Evolutionary conservation across 1,139 yeast genomes (phyloP).

Genomic region (Geotrichum australiense): DNA sequence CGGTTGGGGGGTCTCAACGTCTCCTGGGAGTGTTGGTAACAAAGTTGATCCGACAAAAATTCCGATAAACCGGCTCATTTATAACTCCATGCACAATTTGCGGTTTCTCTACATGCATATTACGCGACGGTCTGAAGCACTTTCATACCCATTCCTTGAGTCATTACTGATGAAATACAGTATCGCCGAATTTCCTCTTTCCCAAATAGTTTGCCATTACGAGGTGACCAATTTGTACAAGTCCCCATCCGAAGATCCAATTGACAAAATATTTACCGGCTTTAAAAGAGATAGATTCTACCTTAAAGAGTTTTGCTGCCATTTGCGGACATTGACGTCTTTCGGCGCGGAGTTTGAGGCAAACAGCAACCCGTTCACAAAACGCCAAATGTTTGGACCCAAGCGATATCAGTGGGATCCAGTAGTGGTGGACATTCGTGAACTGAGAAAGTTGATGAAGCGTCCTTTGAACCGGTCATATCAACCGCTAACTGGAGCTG

Average conservation of each 20-base stretch:
- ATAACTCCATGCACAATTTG: conserved; percentile 1
- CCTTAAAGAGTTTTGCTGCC: conserved; percentile 10
- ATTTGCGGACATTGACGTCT: conserved; percentile 7
- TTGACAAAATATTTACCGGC: conserved; percentile 10
- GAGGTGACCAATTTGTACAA: conserved; percentile 10
- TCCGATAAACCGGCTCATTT: conserved; percentile 11
- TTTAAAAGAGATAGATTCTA: conserved; percentile 9
- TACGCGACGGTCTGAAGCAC: conserved; percentile 6
- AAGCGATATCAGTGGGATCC: conserved; percentile 12
- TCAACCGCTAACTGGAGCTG: conserved; percentile 11
- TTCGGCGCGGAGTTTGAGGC: conserved; percentile 6
- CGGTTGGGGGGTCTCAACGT: conserved; percentile 1
- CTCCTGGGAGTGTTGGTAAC: neutral
- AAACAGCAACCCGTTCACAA: neutral
- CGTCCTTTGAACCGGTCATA: conserved; percentile 3
- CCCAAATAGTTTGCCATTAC: conserved; percentile 8
- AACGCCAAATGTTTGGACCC: conserved; percentile 8
- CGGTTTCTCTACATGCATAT: conserved; percentile 9
- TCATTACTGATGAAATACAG: conserved; percentile 1
- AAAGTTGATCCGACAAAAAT: conserved; percentile 3
- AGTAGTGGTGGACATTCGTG: conserved; percentile 7
- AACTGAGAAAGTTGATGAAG: conserved; percentile 6
- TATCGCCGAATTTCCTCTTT: conserved; percentile 6
- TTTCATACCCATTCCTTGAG: conserved; percentile 10
- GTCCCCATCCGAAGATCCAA: conserved; percentile 9